A percentile compares a stretch with the other conserved stretches of the same genome.
Conservation (phyloP, 495 filamentous ascomycete species). For the Penicillium paxilli region DNA sequence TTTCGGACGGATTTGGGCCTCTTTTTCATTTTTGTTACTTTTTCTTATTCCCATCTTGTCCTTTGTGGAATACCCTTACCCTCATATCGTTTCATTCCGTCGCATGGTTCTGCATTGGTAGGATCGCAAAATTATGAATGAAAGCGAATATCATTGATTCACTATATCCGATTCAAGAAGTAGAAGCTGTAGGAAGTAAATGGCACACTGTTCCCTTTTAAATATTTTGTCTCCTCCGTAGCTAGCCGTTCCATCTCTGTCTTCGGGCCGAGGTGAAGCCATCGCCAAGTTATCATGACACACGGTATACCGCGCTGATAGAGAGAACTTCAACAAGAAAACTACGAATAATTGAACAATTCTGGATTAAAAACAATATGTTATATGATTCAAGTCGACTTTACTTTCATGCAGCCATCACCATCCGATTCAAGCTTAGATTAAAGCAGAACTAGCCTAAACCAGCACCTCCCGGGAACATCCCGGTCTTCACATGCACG, state of each 20-base stretch:
- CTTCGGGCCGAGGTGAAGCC: neutral
- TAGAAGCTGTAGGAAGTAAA: neutral
- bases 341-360: no score
- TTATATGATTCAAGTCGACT: no score
- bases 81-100: neutral
- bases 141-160: neutral
- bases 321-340: no score
- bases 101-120: conserved; percentile 1
- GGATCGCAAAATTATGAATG: conserved; percentile 2
- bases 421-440: neutral
- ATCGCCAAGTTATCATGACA: neutral
- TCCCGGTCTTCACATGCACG: neutral
- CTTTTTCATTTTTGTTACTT: neutral
- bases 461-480: neutral
- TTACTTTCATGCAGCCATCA: neutral
- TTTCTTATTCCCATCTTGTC: neutral
- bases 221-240: neutral
- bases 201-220: neutral
- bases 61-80: neutral
- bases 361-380: no score
- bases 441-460: neutral
- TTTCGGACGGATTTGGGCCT: neutral
- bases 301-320: no score
- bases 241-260: neutral
- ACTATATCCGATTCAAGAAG: neutral